These are phyloP conservation scores for Amphibolis antarctica DNA, from an alignment of 106 monocot genomes.

Conservation along the genomic window DNA sequence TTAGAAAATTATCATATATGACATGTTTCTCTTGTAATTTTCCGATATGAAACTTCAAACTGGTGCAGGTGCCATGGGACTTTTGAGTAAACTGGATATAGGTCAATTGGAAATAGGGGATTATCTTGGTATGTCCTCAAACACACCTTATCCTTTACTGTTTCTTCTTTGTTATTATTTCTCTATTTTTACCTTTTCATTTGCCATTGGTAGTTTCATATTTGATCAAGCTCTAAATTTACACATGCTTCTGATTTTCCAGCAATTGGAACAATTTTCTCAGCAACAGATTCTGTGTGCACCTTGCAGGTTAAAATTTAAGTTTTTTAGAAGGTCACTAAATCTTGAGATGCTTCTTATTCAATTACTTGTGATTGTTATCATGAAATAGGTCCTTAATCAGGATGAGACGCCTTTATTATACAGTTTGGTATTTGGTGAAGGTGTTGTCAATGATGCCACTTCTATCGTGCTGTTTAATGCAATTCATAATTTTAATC, in stretches of 20 bases:
- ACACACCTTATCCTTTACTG: neutral
- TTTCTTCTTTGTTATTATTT: constrained; percentile 1
- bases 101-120: constrained; percentile 60
- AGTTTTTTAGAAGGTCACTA: neutral
- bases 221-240: neutral
- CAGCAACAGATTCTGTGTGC: constrained; percentile 99
- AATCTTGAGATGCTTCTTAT: neutral
- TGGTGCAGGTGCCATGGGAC: constrained; percentile 47
- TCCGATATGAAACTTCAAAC: neutral
- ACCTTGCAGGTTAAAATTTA: constrained; percentile 66
- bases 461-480: constrained; percentile 98
- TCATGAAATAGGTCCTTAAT: constrained; percentile 58
- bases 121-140: constrained; percentile 56
- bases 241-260: constrained; percentile 10
- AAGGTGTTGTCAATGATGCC: constrained; percentile 99
- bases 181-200: neutral
- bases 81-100: constrained; percentile 59
- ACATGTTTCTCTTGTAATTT: neutral
- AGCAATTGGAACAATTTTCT: constrained; percentile 97
- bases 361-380: neutral
- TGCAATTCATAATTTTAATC: constrained; percentile 85
- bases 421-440: constrained; percentile 97
- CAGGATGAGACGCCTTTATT: constrained; percentile 97
- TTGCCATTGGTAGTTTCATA: neutral
- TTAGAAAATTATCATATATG: too few species aligned